A percentile compares a stretch with the other conserved stretches of the same genome.
Evolutionary conservation across 1,139 yeast species (phyloP).

Genomic region (Pneumocystis sp.): DNA sequence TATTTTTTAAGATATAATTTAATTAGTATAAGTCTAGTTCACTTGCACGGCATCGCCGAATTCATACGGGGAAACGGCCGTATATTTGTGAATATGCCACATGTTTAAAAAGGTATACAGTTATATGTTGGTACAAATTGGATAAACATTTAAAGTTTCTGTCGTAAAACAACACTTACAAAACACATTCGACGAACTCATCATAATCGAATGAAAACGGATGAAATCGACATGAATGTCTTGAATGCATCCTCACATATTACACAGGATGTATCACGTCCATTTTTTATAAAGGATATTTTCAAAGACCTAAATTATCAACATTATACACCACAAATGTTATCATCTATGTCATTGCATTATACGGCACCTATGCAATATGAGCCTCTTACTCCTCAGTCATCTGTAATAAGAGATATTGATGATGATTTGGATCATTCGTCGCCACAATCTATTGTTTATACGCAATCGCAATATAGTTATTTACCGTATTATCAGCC

Average conservation of each 20-base stretch:
- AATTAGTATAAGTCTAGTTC: slow-evolving; percentile 26
- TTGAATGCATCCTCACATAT: background rate
- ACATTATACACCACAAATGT: background rate
- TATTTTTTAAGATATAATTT: slow-evolving; percentile 2
- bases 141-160: background rate
- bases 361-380: background rate
- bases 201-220: background rate
- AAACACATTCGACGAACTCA: slow-evolving; percentile 11
- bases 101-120: slow-evolving; percentile 39
- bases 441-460: background rate
- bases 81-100: slow-evolving; percentile 56
- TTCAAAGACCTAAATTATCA: background rate
- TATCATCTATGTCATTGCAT: background rate
- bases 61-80: slow-evolving; percentile 41
- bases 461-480: background rate
- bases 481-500: background rate
- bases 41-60: slow-evolving; percentile 28
- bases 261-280: background rate
- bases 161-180: slow-evolving; percentile 12
- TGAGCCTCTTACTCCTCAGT: background rate
- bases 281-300: background rate
- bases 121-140: background rate
- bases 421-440: background rate
- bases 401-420: background rate
- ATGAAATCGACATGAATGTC: background rate